Evolutionary conservation across 1,284 basidiomycete genomes (phyloP).

Genomic region (Pseudozyma thailandica): DNA sequence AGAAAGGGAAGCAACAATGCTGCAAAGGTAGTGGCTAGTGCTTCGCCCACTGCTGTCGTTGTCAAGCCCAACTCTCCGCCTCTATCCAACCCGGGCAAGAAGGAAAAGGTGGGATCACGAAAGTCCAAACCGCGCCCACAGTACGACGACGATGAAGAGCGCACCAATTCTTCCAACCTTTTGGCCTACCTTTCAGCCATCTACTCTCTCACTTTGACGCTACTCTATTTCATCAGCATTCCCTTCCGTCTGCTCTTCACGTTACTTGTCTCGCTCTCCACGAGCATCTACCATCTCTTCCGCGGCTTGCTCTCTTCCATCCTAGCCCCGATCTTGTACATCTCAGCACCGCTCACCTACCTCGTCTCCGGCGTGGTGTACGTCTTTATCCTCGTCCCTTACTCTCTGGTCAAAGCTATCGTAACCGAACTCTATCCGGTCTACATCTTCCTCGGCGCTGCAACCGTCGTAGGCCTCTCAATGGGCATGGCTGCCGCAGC

Average conservation of each 20-base stretch:
- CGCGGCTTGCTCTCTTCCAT: conserved; percentile 17
- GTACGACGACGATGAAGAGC: conserved; percentile 8
- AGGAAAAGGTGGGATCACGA: too few species aligned
- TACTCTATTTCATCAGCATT: conserved; percentile 2
- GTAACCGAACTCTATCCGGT: conserved; percentile 44
- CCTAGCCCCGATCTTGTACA: conserved; percentile 22
- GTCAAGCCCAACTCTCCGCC: not conserved
- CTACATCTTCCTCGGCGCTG: conserved; percentile 50
- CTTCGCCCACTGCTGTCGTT: conserved; percentile 11
- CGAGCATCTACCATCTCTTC: conserved; percentile 2
- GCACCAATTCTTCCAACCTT: conserved; percentile 2
- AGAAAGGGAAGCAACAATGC: not conserved
- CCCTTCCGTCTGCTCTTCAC: conserved; percentile 3
- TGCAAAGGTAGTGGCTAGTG: not conserved
- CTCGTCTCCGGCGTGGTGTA: conserved; percentile 28
- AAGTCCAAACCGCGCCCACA: not conserved
- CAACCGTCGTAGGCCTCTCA: conserved; percentile 22
- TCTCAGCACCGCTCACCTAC: conserved; percentile 34
- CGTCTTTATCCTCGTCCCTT: conserved; percentile 27
- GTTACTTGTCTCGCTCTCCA: not conserved
- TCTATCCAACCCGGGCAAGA: not conserved
- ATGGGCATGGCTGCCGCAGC: conserved; percentile 29
- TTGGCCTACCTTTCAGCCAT: not conserved
- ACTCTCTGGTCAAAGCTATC: not conserved
- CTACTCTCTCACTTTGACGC: not conserved